Base-by-base conservation (phyloP, 2,329 filamentous ascomycete species). In the Alternaria angustiovoidea region DNA sequence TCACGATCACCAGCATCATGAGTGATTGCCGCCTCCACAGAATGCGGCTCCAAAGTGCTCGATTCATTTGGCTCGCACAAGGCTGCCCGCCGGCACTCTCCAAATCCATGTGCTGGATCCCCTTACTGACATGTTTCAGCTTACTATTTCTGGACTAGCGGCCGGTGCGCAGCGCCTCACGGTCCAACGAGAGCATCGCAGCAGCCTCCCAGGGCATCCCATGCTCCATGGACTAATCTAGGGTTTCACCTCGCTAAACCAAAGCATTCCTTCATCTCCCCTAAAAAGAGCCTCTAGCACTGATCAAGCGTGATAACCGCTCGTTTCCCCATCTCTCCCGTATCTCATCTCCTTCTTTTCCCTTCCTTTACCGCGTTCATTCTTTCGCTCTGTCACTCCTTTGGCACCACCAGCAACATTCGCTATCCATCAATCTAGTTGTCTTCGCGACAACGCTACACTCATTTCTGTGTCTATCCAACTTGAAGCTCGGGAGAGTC, bases 181-280 rank as follows among this genome's bases (percentile, higher is more conserved):
- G 47, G 61, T 57, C 70, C 64, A 70, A 68, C 69, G 66, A 63
- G 63, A 65, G 54, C 59, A 54, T 32, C 52, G 42, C 49, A 48
- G 52, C 44, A 28, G 28, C 52, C 38, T 44, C 39, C 36, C 57
- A 59, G 51, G 47, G 47, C 39, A 26, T 59, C 59, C 66, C 67
- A 56, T 49, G 60, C 63, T 26, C 46, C 61, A 60, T 53, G 59
- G 62, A 62, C 67, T 66, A 69, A 67, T 70, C 65, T 58, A 61
- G 55, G 66, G 75, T 77, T 77, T 76, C 75, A 76, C 65, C 54
- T 72, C 68, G 66, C 71, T 68, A 69, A 74, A 70, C 69, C 69
- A 68, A 73, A 57, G 69, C 73, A 76, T 76, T 75, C 74, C 74
- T 78, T 78, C 75, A 78, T 76, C 69, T 76, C 73, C 72, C 67